phyloP scores from a whole-genome alignment of 495 filamentous ascomycete genomes.

The Trichoderma reesei region DNA sequence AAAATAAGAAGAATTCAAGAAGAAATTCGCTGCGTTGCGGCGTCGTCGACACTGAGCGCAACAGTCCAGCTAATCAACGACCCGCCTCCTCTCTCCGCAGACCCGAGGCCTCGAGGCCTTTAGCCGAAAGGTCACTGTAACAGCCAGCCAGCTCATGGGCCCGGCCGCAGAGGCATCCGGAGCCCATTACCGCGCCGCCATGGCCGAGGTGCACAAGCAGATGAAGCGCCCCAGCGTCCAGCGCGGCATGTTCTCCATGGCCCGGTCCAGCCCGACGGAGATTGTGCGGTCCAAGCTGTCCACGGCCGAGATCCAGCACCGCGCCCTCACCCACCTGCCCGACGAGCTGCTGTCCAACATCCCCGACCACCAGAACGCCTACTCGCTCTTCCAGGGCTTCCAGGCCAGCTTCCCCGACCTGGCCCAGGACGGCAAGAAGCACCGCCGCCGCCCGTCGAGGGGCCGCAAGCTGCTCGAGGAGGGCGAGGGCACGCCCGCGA shows the following conservation, averaged over 20 bases:
- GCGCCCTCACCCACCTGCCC: slow-evolving; percentile 77
- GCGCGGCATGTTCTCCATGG: slow-evolving; percentile 78
- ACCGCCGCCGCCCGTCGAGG: slow-evolving; percentile 59
- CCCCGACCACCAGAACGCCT: slow-evolving; percentile 72
- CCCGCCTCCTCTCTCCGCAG: slow-evolving; percentile 32
- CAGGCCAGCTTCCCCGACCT: slow-evolving; percentile 79
- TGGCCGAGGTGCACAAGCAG: slow-evolving; percentile 83
- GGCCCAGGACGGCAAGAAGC: slow-evolving; percentile 54
- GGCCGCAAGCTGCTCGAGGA: slow-evolving; percentile 66
- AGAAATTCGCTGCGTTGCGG: not conserved
- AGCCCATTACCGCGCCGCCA: slow-evolving; percentile 70
- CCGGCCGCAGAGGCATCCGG: slow-evolving; percentile 53
- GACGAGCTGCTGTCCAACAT: slow-evolving; percentile 85
- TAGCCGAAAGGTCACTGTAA: slow-evolving; percentile 87
- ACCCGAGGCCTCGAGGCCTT: slow-evolving; percentile 86
- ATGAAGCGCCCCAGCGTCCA: slow-evolving; percentile 74
- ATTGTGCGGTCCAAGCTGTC: slow-evolving; percentile 87
- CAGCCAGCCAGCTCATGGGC: slow-evolving; percentile 79
- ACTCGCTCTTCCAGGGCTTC: slow-evolving; percentile 94
- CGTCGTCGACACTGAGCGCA: not conserved
- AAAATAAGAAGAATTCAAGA: not conserved
- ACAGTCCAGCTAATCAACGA: not conserved
- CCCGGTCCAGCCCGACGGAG: slow-evolving; percentile 81
- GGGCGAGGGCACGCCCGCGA: slow-evolving; percentile 36
- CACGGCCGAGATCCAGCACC: slow-evolving; percentile 85